phyloP scores from a whole-genome alignment of 306 rosid species.

The Dryas octopetala region DNA sequence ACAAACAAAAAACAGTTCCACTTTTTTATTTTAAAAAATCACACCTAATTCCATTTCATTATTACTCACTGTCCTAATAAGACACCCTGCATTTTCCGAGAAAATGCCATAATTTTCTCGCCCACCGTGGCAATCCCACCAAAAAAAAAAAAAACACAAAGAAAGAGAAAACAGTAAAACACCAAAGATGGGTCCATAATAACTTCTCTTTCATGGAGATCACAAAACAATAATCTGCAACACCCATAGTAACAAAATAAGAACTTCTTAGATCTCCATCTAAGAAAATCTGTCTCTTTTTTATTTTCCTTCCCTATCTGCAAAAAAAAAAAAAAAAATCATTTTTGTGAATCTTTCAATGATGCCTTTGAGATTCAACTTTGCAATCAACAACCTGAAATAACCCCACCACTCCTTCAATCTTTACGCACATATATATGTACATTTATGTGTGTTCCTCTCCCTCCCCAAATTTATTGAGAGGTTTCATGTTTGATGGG shows the following conservation, averaged over 20 bases:
- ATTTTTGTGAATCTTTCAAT: not conserved
- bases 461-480: not conserved
- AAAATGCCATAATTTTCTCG: constrained; percentile 41
- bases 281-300: not conserved
- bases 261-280: constrained; percentile 31
- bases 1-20: not conserved
- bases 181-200: constrained; percentile 30
- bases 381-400: not conserved
- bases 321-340: not conserved
- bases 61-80: constrained; percentile 18
- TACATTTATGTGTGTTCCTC: not conserved
- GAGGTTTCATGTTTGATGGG: constrained; percentile 17
- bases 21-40: not conserved
- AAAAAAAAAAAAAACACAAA: not conserved
- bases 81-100: constrained; percentile 38
- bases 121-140: constrained; percentile 22
- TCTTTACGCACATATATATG: not conserved
- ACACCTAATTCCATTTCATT: not conserved
- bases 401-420: not conserved
- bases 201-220: constrained; percentile 40
- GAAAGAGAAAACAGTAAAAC: constrained; percentile 21
- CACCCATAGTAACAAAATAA: not conserved
- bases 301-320: not conserved
- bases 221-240: constrained; percentile 16
- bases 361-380: constrained; percentile 11